Percentiles rank a stretch among this genome's conserved stretches.
Evolutionary conservation across 139 green algal species (phyloP).

Genomic region (Zygnema cylindricum): DNA sequence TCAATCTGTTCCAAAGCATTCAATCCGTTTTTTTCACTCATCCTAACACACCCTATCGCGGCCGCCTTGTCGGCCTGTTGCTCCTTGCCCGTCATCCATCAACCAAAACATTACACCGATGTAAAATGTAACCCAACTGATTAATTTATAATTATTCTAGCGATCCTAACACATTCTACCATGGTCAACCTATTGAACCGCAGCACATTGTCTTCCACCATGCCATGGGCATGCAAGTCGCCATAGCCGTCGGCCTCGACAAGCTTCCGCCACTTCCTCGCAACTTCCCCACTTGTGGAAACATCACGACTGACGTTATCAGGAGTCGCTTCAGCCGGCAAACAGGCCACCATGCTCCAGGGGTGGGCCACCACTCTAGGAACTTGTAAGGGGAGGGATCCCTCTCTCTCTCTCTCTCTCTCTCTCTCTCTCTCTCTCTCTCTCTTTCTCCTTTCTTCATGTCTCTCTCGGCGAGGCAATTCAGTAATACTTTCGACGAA

Average conservation of each 20-base stretch:
- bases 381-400: neutral
- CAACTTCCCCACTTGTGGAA: neutral
- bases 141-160: neutral
- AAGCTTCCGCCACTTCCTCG: slow-evolving; percentile 1
- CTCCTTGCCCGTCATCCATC: too few relatives aligned
- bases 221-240: neutral
- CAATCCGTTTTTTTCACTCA: too few relatives aligned
- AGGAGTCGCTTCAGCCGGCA: neutral
- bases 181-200: neutral
- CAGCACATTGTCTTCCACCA: neutral
- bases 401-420: too few relatives aligned
- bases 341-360: too few relatives aligned
- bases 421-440: neutral
- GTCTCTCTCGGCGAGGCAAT: neutral
- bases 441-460: neutral
- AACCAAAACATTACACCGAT: too few relatives aligned
- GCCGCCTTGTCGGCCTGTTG: too few relatives aligned
- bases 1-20: too few relatives aligned
- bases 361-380: neutral
- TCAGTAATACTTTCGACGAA: too few relatives aligned
- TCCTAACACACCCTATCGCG: too few relatives aligned
- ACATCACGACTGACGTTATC: neutral
- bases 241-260: neutral
- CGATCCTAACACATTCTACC: too few relatives aligned
- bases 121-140: too few relatives aligned